A percentile compares a stretch with the other conserved stretches of the same genome.
Evolutionary conservation across 129 eudicot genomes (phyloP).

Genomic region (Arctium minus): DNA sequence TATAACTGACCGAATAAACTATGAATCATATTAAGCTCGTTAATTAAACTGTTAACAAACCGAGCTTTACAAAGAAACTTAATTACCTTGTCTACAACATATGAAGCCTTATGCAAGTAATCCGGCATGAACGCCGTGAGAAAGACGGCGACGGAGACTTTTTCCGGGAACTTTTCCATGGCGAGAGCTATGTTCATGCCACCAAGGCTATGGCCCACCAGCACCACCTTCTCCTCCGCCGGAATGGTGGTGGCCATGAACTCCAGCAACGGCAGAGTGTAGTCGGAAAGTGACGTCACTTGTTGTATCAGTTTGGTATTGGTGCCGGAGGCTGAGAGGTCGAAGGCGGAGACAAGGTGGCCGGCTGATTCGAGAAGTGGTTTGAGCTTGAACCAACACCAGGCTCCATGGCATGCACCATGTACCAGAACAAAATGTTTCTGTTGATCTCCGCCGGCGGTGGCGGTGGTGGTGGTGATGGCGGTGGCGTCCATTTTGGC

Average conservation of each 20-base stretch:
- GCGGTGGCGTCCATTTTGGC: neutral
- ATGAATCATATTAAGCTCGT: too few relatives aligned
- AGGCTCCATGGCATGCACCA: constrained; percentile 82
- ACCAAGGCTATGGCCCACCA: constrained; percentile 68
- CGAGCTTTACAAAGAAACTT: neutral
- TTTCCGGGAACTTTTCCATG: constrained; percentile 57
- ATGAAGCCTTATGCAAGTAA: constrained; percentile 28
- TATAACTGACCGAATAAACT: too few relatives aligned
- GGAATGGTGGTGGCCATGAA: constrained; percentile 42
- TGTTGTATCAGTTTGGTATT: constrained; percentile 34
- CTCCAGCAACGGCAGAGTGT: constrained; percentile 49
- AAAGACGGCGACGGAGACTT: constrained; percentile 46
- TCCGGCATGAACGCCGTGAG: constrained; percentile 71
- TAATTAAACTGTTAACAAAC: too few relatives aligned
- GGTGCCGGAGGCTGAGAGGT: constrained; percentile 59
- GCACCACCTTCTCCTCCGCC: constrained; percentile 48
- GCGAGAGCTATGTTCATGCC: constrained; percentile 56
- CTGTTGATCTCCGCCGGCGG: neutral
- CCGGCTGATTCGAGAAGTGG: constrained; percentile 53
- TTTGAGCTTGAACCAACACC: constrained; percentile 76
- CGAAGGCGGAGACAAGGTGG: constrained; percentile 60
- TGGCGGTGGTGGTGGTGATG: too few relatives aligned
- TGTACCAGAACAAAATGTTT: constrained; percentile 66
- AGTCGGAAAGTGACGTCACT: constrained; percentile 40
- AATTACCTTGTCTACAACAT: constrained; percentile 32